Conservation (phyloP, 73 alveolate genomes). For the Paraurostyla sp. region DNA sequence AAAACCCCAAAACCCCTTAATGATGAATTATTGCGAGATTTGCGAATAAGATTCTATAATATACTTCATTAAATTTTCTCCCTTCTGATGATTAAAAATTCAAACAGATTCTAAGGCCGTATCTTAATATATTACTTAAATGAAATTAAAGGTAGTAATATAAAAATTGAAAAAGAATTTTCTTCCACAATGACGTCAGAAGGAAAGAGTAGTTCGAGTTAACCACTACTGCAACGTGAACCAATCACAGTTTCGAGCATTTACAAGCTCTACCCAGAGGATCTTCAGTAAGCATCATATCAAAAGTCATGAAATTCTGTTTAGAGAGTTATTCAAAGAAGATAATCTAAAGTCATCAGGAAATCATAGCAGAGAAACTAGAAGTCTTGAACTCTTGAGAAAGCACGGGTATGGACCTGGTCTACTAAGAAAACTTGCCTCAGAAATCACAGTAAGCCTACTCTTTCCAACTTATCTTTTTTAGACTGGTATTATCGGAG, state of each 20-base stretch:
- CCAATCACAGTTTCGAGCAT: conserved; percentile 54
- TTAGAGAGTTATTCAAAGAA: conserved; percentile 32
- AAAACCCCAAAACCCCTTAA: neutral
- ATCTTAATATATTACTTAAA: conserved; percentile 34
- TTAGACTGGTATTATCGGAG: conserved; percentile 52
- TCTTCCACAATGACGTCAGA: conserved; percentile 54
- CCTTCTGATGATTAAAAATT: neutral
- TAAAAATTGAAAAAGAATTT: conserved; percentile 53
- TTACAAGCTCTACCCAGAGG: conserved; percentile 33
- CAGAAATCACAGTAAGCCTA: conserved; percentile 29
- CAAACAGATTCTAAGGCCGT: conserved; percentile 32
- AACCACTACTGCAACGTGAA: conserved; percentile 30
- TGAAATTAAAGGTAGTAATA: conserved; percentile 49
- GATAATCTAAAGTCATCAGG: conserved; percentile 27
- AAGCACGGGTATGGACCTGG: conserved; percentile 41
- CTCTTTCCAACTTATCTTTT: neutral
- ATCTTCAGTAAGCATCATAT: neutral
- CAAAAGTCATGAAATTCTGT: neutral
- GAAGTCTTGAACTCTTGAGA: neutral
- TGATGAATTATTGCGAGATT: neutral
- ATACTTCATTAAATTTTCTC: neutral
- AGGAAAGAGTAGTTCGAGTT: neutral
- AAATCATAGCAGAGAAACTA: neutral
- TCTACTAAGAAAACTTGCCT: conserved; percentile 17
- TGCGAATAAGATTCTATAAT: neutral